Base-by-base conservation (phyloP, 176 grass and related monocot species). In the Hsuehochloa calcarea region DNA sequence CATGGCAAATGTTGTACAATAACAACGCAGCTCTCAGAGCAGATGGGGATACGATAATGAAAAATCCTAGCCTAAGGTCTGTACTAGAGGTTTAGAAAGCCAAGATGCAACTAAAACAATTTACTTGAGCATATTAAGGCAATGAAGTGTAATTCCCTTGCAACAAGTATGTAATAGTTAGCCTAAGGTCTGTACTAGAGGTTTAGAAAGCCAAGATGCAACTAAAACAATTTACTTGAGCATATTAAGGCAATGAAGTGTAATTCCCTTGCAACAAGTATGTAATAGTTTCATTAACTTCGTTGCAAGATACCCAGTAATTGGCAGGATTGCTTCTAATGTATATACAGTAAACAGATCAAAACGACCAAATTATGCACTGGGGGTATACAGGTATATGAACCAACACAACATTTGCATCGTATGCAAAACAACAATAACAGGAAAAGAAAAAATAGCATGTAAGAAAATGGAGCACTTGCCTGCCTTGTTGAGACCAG, bases 401-500 rank as follows among this genome's bases (percentile, higher is more conserved):
- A 45, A 81, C 15, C 10, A 40, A 6, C 17, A 22, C 3, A n/a
- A 2, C 7, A 27, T 15, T 0, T 51, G 54, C 11, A n/a, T n/a
- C n/a, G n/a, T n/a, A 17, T 67, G 39, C 17, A 71, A 46, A 69
- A 59, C 17, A 72, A 35, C 11, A 9, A 52, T 51, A 22, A 62
- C 9, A 37, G 9, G 15, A 10, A 15, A 84, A 46, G 7, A 29
- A 20, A 39, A 75, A 23, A 0, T 69, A 75, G 41, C 4, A 68
- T 65, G 56, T 13, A 56, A 26, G 54, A 17, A 80, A 74, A 72
- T 65, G 56, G 45, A 37, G 6, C 2, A 86, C 89, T 56, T 94
- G 93, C 95, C 95, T 68, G 95, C 95, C 73, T 97, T 97, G 89
- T 97, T 97, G 63, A 97, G 95, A 88, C 95, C 95, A 75, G 95